Conservation (phyloP, 805 yeast species). For the Schwanniomyces vanrijiae region DNA sequence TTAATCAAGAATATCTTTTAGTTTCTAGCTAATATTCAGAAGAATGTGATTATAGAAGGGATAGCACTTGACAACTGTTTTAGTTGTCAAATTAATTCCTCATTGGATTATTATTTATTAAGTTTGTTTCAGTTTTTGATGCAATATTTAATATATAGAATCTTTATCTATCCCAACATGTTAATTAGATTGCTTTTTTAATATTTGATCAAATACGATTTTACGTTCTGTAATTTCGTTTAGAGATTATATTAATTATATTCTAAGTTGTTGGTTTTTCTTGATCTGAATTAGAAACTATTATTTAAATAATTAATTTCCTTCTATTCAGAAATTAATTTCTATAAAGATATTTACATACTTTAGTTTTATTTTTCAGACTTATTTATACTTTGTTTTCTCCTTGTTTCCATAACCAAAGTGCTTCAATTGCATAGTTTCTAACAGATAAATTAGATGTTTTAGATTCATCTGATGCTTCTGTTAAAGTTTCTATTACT, state of each 20-base stretch:
- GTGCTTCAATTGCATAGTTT: constrained; percentile 83
- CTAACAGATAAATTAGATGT: constrained; percentile 72
- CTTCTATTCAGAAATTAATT: background rate
- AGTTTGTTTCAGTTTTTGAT: background rate
- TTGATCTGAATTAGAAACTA: background rate
- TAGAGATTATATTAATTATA: background rate
- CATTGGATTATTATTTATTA: background rate
- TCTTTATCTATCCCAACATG: background rate
- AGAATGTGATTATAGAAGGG: constrained; percentile 7
- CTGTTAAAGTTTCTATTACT: constrained; percentile 63
- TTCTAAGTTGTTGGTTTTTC: constrained; percentile 4
- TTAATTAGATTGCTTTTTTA: background rate
- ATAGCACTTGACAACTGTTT: background rate
- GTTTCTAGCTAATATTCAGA: background rate
- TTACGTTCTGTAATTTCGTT: constrained; percentile 2
- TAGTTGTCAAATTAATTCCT: background rate
- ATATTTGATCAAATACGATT: background rate
- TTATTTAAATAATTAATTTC: background rate
- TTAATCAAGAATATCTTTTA: constrained; percentile 9
- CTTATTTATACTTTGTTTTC: constrained; percentile 22
- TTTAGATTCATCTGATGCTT: constrained; percentile 63
- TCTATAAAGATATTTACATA: constrained; percentile 9
- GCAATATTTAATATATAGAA: background rate
- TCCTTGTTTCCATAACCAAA: constrained; percentile 80
- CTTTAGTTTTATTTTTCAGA: background rate